phyloP scores from a whole-genome alignment of 2,329 filamentous ascomycete species.

The Xylaria arbuscula region DNA sequence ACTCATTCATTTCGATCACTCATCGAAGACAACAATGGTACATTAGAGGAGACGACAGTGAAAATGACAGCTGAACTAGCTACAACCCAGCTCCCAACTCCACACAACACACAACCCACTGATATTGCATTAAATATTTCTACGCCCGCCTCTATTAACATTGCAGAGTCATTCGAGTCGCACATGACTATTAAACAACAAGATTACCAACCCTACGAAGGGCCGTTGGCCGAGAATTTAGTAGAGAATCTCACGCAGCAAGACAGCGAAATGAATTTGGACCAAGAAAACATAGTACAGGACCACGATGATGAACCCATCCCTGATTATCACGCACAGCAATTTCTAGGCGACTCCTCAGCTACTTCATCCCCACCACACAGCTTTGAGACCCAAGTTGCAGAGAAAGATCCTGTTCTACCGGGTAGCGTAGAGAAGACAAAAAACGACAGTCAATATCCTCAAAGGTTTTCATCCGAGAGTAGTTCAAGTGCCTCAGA shows the following conservation, averaged over 20 bases:
- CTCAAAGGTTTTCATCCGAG: neutral
- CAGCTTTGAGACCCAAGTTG: slow-evolving; percentile 42
- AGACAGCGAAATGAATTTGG: neutral
- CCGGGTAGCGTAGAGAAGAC: slow-evolving; percentile 27
- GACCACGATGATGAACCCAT: neutral
- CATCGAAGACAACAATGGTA: slow-evolving; percentile 1
- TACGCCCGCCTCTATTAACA: slow-evolving; percentile 28
- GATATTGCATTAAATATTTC: slow-evolving; percentile 19
- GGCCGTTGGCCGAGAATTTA: neutral
- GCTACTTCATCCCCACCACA: slow-evolving; percentile 36
- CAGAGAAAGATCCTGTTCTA: slow-evolving; percentile 33
- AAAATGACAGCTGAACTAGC: slow-evolving; percentile 22
- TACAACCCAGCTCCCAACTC: slow-evolving; percentile 43
- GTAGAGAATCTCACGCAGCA: slow-evolving; percentile 5
- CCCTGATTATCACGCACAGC: slow-evolving; percentile 9
- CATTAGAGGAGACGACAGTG: slow-evolving; percentile 27
- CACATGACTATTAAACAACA: slow-evolving; percentile 19
- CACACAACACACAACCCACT: slow-evolving; percentile 41
- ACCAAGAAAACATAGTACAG: slow-evolving; percentile 4
- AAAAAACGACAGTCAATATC: slow-evolving; percentile 2
- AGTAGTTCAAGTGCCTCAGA: slow-evolving; percentile 18
- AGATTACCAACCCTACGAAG: neutral
- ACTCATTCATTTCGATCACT: slow-evolving; percentile 43
- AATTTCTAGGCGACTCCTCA: slow-evolving; percentile 3
- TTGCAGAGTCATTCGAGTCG: slow-evolving; percentile 32